Conservation (phyloP, 2,329 filamentous ascomycete genomes). For the Aspergillus fumigatus region DNA sequence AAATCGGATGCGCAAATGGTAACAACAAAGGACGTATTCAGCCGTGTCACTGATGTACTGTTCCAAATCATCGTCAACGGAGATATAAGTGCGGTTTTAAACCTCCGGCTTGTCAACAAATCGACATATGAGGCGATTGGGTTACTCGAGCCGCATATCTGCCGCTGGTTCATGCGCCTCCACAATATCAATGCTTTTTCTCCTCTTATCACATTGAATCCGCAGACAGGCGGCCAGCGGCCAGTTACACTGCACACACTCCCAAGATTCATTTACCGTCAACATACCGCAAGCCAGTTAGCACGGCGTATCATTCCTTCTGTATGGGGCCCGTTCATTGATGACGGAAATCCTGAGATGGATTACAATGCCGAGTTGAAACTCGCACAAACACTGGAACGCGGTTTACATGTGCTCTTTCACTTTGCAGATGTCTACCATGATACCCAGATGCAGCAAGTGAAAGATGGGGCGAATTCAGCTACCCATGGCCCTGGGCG, state of each 20-base stretch:
- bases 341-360: constrained; percentile 19
- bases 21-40: constrained; percentile 14
- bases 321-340: constrained; percentile 25
- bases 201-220: constrained; percentile 45
- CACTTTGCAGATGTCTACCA: constrained; percentile 26
- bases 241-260: constrained; percentile 21
- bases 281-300: constrained; percentile 16
- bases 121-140: constrained; percentile 24
- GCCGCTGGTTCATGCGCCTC: constrained; percentile 23
- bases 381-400: constrained; percentile 21
- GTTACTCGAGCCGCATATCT: constrained; percentile 23
- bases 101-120: constrained; percentile 23
- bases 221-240: constrained; percentile 17
- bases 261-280: constrained; percentile 19
- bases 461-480: constrained; percentile 3
- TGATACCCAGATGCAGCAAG: constrained; percentile 12
- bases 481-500: constrained; percentile 13
- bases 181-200: constrained; percentile 57
- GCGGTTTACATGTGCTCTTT: constrained; percentile 26
- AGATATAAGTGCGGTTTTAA: constrained; percentile 18
- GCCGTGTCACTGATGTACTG: constrained; percentile 24
- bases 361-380: constrained; percentile 22
- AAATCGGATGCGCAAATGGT: constrained; percentile 9
- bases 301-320: constrained; percentile 22
- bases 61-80: constrained; percentile 27